These are phyloP conservation scores for Colletotrichum sublineola DNA, from an alignment of 2,329 filamentous ascomycete species.

Conservation along the genomic window DNA sequence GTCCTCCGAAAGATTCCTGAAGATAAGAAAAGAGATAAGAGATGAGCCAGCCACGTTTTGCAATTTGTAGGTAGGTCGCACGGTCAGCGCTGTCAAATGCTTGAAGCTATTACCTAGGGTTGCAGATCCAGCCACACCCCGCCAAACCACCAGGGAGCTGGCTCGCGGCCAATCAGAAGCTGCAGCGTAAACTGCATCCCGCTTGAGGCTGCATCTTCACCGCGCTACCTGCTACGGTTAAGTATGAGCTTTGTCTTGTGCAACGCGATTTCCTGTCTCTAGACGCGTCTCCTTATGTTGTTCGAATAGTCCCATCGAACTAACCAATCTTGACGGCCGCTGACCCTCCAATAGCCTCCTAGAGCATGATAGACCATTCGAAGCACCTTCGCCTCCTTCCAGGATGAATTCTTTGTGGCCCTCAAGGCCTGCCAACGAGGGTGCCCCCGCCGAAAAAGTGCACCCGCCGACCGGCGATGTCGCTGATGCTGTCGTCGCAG, in stretches of 20 bases:
- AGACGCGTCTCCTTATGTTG: constrained; percentile 13
- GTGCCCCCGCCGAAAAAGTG: constrained; percentile 43
- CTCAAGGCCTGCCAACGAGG: constrained; percentile 54
- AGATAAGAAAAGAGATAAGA: constrained; percentile 16
- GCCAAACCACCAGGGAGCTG: constrained; percentile 29
- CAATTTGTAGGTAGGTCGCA: background rate
- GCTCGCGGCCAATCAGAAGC: constrained; percentile 34
- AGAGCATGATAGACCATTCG: constrained; percentile 32
- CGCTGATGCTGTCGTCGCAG: constrained; percentile 57
- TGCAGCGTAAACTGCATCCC: constrained; percentile 40
- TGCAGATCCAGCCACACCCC: constrained; percentile 29
- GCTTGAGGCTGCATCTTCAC: constrained; percentile 32
- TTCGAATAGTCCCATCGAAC: background rate
- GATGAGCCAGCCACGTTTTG: background rate
- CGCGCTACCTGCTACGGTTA: constrained; percentile 20
- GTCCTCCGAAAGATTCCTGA: background rate
- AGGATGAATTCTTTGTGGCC: constrained; percentile 63
- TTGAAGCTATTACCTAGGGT: background rate
- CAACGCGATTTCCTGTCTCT: constrained; percentile 14
- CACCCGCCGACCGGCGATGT: constrained; percentile 52
- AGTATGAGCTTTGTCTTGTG: constrained; percentile 5
- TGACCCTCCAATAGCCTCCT: background rate
- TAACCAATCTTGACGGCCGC: background rate
- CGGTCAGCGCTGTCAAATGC: background rate
- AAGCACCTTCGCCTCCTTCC: constrained; percentile 32